A percentile compares a stretch with the other conserved stretches of the same genome.
These are phyloP conservation scores for Lipomyces oligophaga DNA, from an alignment of 805 yeast species.

Conservation along the genomic window DNA sequence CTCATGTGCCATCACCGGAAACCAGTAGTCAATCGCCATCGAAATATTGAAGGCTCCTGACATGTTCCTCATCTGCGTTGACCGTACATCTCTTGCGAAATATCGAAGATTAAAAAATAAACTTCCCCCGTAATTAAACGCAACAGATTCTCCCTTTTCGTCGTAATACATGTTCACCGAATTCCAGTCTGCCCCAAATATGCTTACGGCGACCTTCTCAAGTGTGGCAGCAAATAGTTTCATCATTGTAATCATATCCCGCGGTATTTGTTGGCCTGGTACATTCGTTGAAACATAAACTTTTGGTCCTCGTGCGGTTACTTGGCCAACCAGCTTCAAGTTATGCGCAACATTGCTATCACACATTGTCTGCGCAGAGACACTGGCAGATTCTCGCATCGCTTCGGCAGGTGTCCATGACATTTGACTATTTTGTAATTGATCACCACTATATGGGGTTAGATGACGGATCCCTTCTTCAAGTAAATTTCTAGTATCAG, in stretches of 20 bases:
- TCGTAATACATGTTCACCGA: constrained; percentile 35
- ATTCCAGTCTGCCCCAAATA: constrained; percentile 31
- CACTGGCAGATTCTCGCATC: constrained; percentile 14
- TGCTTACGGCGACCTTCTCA: constrained; percentile 16
- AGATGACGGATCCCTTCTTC: constrained; percentile 20
- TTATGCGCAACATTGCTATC: constrained; percentile 25
- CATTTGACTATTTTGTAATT: constrained; percentile 9
- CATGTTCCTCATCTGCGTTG: constrained; percentile 5
- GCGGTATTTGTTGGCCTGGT: constrained; percentile 10
- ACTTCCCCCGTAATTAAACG: constrained; percentile 40
- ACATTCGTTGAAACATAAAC: constrained; percentile 13
- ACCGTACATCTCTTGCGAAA: constrained; percentile 22
- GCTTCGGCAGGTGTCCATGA: constrained; percentile 14
- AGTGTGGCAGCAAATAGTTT: constrained; percentile 17
- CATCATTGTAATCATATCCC: constrained; percentile 8
- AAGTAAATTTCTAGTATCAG: constrained; percentile 16
- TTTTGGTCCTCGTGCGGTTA: constrained; percentile 14
- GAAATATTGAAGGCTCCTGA: constrained; percentile 15
- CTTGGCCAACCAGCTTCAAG: constrained; percentile 12
- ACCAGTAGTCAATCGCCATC: constrained; percentile 38
- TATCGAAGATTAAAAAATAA: constrained; percentile 40
- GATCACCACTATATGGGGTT: constrained; percentile 12
- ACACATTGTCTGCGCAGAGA: constrained; percentile 21
- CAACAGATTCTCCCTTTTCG: constrained; percentile 32
- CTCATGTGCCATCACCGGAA: constrained; percentile 41